These are phyloP conservation scores for Lichtheimia hyalospora DNA, from an alignment of 371 early-diverging fungal genomes.

Conservation along the genomic window DNA sequence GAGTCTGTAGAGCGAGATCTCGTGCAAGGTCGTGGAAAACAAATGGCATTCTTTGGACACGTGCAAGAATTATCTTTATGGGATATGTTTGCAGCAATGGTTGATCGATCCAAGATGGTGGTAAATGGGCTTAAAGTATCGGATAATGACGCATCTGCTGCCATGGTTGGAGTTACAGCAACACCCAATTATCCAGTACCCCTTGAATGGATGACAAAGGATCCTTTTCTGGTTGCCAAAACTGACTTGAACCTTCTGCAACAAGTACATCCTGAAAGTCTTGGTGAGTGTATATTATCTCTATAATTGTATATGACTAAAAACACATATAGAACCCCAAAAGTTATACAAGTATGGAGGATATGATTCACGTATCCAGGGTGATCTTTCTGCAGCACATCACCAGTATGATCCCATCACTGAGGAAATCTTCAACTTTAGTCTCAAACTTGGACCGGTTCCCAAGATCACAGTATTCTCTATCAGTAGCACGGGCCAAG, in stretches of 20 bases:
- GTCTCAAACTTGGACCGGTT: conserved; percentile 8
- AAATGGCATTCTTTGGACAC: conserved; percentile 28
- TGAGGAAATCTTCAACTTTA: conserved; percentile 50
- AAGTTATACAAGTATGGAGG: conserved; percentile 45
- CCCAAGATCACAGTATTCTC: conserved; percentile 11
- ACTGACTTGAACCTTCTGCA: conserved; percentile 63
- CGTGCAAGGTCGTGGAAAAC: neutral
- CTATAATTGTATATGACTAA: neutral
- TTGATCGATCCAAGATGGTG: neutral
- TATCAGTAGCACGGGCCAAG: conserved; percentile 15
- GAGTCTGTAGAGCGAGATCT: conserved; percentile 19
- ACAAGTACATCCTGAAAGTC: conserved; percentile 59
- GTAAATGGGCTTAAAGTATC: neutral
- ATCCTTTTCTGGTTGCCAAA: conserved; percentile 44
- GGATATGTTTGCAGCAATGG: conserved; percentile 4
- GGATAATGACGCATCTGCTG: neutral
- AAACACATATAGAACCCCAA: conserved; percentile 34
- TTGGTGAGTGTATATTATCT: conserved; percentile 29
- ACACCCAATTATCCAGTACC: conserved; percentile 53
- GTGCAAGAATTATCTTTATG: conserved; percentile 6
- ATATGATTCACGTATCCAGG: conserved; percentile 42
- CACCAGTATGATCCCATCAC: conserved; percentile 56
- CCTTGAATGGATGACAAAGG: neutral
- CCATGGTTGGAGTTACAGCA: conserved; percentile 53
- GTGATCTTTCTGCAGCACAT: conserved; percentile 60